phyloP scores from a whole-genome alignment of 805 yeast genomes.

The Hyphopichia homilentoma region DNA sequence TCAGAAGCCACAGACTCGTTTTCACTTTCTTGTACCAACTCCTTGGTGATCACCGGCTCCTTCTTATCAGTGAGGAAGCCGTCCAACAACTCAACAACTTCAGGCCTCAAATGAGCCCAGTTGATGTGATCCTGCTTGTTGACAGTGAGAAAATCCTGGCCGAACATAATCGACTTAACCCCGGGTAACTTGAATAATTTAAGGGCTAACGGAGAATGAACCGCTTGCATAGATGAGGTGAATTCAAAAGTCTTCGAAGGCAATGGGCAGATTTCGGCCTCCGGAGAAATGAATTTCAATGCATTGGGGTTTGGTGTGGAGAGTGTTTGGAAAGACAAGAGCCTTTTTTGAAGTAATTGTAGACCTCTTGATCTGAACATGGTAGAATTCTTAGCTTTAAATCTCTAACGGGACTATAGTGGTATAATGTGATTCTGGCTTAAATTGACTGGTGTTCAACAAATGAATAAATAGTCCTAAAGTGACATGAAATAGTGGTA shows the following conservation, averaged over 20 bases:
- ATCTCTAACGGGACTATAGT: too few species aligned
- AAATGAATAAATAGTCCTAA: too few species aligned
- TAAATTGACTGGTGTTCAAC: too few species aligned
- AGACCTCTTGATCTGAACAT: neutral
- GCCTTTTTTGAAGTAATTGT: slow-evolving; percentile 11
- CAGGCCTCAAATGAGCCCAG: slow-evolving; percentile 57
- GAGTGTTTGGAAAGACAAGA: slow-evolving; percentile 40
- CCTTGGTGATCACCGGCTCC: slow-evolving; percentile 40
- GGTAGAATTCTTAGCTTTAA: too few species aligned
- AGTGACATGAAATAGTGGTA: too few species aligned
- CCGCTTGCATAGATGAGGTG: slow-evolving; percentile 50
- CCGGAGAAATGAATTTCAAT: slow-evolving; percentile 56
- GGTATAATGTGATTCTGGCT: too few species aligned
- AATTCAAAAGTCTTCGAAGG: slow-evolving; percentile 48
- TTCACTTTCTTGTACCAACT: slow-evolving; percentile 35
- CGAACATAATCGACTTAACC: slow-evolving; percentile 69
- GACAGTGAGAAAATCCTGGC: slow-evolving; percentile 69
- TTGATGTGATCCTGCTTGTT: slow-evolving; percentile 58
- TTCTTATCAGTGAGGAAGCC: slow-evolving; percentile 34
- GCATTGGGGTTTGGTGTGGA: slow-evolving; percentile 78
- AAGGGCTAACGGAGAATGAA: slow-evolving; percentile 61
- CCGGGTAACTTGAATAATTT: slow-evolving; percentile 58
- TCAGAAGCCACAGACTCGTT: slow-evolving; percentile 46
- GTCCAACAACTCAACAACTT: slow-evolving; percentile 63
- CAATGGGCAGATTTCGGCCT: slow-evolving; percentile 44